A percentile compares a stretch with the other conserved stretches of the same genome.
Conservation (phyloP, 345 rosid species). For the Salix arbutifolia region DNA sequence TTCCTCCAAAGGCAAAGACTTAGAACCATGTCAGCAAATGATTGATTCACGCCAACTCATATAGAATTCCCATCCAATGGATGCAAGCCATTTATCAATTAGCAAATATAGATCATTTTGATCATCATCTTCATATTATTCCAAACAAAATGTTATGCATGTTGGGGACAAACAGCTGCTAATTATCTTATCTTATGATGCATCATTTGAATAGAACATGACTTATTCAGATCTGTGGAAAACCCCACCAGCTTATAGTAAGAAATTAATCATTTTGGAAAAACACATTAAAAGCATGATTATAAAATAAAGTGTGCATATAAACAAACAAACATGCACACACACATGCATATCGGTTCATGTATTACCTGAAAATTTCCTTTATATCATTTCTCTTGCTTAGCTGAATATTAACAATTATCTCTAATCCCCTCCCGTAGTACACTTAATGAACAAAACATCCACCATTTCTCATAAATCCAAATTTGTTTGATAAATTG, state of each 20-base stretch:
- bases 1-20: background rate
- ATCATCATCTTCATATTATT: background rate
- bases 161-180: background rate
- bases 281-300: background rate
- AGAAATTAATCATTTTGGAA: background rate
- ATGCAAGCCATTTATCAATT: background rate
- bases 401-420: background rate
- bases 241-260: background rate
- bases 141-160: background rate
- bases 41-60: background rate
- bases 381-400: background rate
- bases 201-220: background rate
- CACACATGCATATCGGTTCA: background rate
- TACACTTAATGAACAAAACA: background rate
- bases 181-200: background rate
- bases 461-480: background rate
- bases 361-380: background rate
- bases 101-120: background rate
- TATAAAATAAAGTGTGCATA: background rate
- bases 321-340: background rate
- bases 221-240: background rate
- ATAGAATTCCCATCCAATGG: background rate
- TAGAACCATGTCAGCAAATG: background rate
- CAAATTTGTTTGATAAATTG: background rate
- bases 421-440: background rate